Evolutionary conservation across 129 eudicot genomes (phyloP), one percentile per base, ranked within the genome.

Genomic region (Deinandra increscens): DNA sequence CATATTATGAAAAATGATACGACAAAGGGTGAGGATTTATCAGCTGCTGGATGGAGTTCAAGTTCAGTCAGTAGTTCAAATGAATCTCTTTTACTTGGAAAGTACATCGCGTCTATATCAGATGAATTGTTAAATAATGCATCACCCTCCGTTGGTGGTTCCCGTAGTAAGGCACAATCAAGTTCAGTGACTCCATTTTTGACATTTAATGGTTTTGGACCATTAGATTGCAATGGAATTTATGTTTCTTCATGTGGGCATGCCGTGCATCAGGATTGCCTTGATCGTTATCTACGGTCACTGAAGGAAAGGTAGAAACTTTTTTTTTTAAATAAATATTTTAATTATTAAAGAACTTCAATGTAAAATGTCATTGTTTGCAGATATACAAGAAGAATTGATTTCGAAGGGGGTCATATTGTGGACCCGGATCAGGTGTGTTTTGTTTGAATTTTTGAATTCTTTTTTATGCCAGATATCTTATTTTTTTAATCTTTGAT

Each of bases 211-310:
- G 86, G 87, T 31, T 80, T 85, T 76, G 95, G 97, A 34, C 96
- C 97, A 20, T 67, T 73, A 3, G 90, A 85, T 62, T 83, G 87
- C 59, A 83, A 87, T 70, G 97, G 99, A 22, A 68, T 94, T 59
- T 74, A 80, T 81, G 83, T 87, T 68, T 87, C 99, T 71, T 94
- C 99, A 29, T 94, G 99, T 85, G 99, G 99, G 45, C 99, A 94
- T 82, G 97, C 99, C 38, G 99, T 94, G 48, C 99, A 94, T 81
- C 97, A 94, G 75, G 91, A 75, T 71, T 94, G 99, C 78, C 89
- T 94, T 76, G 97, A 90, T 77, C 96, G 95, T 43, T 94, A 94
- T 81, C 72, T 94, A 53, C 83, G 84, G 60, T 94, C 99, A 4
- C 81, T 89, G 41, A 90, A 84, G 76, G 99, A 90, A 74, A 90